Base-by-base conservation (phyloP, 1,284 basidiomycete species). In the Papiliotrema flavescens region DNA sequence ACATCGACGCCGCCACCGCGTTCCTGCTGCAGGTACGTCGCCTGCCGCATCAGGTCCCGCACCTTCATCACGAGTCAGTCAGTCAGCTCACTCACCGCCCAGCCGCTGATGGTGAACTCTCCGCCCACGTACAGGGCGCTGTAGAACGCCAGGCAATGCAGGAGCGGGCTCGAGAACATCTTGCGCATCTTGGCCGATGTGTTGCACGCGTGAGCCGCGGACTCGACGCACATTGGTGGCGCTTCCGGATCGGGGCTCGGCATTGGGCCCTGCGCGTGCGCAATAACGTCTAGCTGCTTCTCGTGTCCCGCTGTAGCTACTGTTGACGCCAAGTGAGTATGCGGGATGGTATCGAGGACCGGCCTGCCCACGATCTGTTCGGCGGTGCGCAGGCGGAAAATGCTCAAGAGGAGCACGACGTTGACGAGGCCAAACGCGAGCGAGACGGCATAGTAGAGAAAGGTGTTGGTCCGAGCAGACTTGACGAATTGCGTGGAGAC, bases 401-500 rank as follows among this genome's bases (percentile, higher is more conserved):
- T 32, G 28, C 5, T 5, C 11, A 32, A 11, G 11, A 32, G 28
- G 28, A 32, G 28, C 6, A 11, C 11, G 11, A 36, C n/a, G 13
- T 39, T 85, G 28, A 76, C 56, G 2, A 82, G 51, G 0, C 83
- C 80, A 4, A 87, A 67, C 0, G 78, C 83, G 0, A 87, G 75
- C 0, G 85, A 85, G 3, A 80, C 78, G 4, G 87, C 71, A 65
- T 83, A 89, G 66, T 86, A 82, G 66, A 82, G 82, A 8, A 82
- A 84, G 46, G 71, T 68, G 79, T 82, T 83, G 19, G 45, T 73
- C 72, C 2, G 63, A 61, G 53, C 79, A 39, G 53, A 60, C 52
- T 82, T 78, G 22, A 84, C 77, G 59, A 88, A 88, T 52, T 85
- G 82, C 0, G 87, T 89, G 0, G 86, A 80, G 0, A 84, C 81